These are phyloP conservation scores for Zangia roseola DNA, from an alignment of 768 basidiomycete species.

Conservation along the genomic window DNA sequence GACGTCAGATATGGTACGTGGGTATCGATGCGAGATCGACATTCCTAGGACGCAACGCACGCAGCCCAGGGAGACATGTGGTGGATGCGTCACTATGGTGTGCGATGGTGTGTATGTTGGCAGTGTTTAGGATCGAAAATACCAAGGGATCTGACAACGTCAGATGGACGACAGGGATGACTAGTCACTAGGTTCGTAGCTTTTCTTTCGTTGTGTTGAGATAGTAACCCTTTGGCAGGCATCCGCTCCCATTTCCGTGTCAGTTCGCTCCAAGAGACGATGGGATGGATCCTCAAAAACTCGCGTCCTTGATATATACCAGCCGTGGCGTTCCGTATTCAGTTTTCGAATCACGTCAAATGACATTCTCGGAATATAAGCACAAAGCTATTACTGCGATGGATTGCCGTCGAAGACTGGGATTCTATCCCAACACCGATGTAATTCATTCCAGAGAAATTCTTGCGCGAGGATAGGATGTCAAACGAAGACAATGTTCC, in stretches of 20 bases:
- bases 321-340: no score
- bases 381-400: no score
- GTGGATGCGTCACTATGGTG: conserved; percentile 22
- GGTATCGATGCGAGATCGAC: no score
- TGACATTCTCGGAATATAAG: no score
- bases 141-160: conserved; percentile 11
- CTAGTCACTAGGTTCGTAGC: conserved; percentile 5
- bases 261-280: conserved; percentile 16
- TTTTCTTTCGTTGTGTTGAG: background rate
- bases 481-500: conserved; percentile 12
- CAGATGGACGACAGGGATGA: conserved; percentile 15
- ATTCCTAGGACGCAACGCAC: background rate
- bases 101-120: conserved; percentile 20
- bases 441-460: conserved; percentile 40
- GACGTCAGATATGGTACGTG: conserved; percentile 21
- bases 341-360: no score
- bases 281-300: conserved; percentile 12
- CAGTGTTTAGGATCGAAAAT: conserved; percentile 16
- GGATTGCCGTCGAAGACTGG: no score
- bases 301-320: conserved; percentile 12
- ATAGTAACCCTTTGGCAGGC: background rate
- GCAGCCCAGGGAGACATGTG: conserved; percentile 21
- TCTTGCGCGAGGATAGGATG: conserved; percentile 21
- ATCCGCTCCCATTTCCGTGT: conserved; percentile 20
- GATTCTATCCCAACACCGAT: conserved; percentile 35